Base-by-base conservation (phyloP, 768 basidiomycete genomes). In the Hericium alpestre region DNA sequence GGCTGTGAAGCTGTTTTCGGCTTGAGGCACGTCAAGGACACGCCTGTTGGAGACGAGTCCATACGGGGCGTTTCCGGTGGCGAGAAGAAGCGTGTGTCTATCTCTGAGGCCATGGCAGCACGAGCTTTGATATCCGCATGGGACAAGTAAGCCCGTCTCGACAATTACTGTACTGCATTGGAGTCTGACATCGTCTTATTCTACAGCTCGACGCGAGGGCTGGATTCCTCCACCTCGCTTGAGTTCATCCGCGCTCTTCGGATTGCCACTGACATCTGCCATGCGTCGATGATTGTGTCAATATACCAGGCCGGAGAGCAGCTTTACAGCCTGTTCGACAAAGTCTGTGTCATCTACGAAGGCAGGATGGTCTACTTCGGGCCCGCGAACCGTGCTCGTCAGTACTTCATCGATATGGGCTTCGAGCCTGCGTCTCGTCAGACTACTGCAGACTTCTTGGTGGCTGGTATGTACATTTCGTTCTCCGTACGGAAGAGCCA, bases 301-400 rank as follows among this genome's bases (percentile, higher is more conserved):
- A 80, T 93, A 39, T 92, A 93, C 69, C 90, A 93, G 69, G 90
- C 87, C 8, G 84, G 84, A 53, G 87, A 91, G 66, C 74, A 74
- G 2, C 66, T 86, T 0, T 85, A 82, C 58, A 58, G 77, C 20
- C 72, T 77, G 46, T 93, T 91, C 65, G 87, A 90, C 75, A 89
- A 90, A 66, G 86, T 91, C 38, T 83, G 85, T 65, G 80, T 91
- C 38, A 77, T 93, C 64, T 80, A 85, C 69, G 84, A 84, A 57
- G 86, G 88, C 3, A 72, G 75, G 38, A 83, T 86, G 77, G 82
- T 80, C 25, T 93, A 85, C 72, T 91, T 80, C 56, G 90, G 90
- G 1, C 80, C 80, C 6, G 80, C 82, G 1, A 70, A 76, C 49
- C 70, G 79, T 58, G 90, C 89, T 0, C 74, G 79, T 53, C 72